Percentiles rank a stretch among this genome's conserved stretches.
phyloP scores from a whole-genome alignment of 805 yeast species.

The Ogataea saltuana region DNA sequence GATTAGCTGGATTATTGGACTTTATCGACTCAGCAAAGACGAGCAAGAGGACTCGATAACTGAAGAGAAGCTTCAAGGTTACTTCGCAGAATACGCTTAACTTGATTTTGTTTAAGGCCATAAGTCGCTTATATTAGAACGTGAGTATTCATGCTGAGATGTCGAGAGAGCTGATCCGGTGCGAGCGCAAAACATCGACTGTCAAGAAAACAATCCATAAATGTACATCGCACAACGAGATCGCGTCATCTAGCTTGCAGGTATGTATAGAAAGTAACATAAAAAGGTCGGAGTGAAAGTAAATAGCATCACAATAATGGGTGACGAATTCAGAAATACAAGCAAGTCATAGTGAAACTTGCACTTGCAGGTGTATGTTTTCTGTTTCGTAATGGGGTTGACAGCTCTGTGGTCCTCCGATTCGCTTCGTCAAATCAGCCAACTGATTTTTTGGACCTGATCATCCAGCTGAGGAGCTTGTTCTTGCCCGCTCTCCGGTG shows the following conservation, averaged over 20 bases:
- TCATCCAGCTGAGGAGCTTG: conserved; percentile 21
- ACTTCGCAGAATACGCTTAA: conserved; percentile 8
- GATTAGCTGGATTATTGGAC: conserved; percentile 33
- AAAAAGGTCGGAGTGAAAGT: neutral
- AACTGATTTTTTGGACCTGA: conserved; percentile 17
- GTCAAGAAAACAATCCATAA: neutral
- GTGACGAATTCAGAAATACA: too few species aligned
- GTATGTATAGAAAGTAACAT: neutral
- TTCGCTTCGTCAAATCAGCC: conserved; percentile 1
- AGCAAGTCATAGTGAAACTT: too few species aligned
- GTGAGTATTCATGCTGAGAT: neutral
- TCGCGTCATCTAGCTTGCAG: neutral
- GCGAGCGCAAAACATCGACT: too few species aligned
- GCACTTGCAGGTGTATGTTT: neutral
- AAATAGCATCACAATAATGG: neutral
- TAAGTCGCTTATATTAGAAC: conserved; percentile 1
- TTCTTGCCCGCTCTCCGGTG: conserved; percentile 1
- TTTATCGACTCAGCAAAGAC: conserved; percentile 32
- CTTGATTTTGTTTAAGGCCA: neutral
- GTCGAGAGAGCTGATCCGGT: neutral
- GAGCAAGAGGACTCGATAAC: conserved; percentile 23
- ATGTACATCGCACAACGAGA: neutral
- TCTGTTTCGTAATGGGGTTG: neutral
- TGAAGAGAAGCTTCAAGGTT: conserved; percentile 12
- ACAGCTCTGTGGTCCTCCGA: neutral